phyloP scores from a whole-genome alignment of 257 asterid genomes.

The Nicotiana tomentosiformis region DNA sequence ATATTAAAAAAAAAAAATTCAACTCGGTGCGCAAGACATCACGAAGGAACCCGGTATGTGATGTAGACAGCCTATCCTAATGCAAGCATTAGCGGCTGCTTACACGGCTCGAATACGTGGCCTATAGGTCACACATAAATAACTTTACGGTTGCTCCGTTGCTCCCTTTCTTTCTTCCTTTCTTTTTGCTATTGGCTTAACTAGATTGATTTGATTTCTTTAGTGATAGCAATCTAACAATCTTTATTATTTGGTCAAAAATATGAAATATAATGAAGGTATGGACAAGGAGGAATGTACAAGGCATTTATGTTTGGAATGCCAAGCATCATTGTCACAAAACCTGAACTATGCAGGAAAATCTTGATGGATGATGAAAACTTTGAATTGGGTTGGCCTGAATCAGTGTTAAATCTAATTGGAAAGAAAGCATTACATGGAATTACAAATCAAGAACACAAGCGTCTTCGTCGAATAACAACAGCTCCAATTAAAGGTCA shows the following conservation, averaged over 20 bases:
- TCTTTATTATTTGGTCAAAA: background rate
- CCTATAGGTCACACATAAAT: too few relatives aligned
- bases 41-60: too few relatives aligned
- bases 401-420: constrained; percentile 7
- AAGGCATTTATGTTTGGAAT: constrained; percentile 10
- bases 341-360: constrained; percentile 9
- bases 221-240: background rate
- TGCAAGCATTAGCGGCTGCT: too few relatives aligned
- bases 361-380: constrained; percentile 15
- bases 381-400: constrained; percentile 10
- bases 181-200: background rate
- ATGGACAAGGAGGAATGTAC: constrained; percentile 10
- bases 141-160: too few relatives aligned
- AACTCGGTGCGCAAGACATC: too few relatives aligned
- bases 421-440: constrained; percentile 16
- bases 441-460: constrained; percentile 9
- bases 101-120: too few relatives aligned
- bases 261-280: background rate
- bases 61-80: too few relatives aligned
- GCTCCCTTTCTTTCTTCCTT: too few relatives aligned
- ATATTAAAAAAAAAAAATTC: too few relatives aligned
- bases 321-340: constrained; percentile 15
- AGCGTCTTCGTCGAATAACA: constrained; percentile 11
- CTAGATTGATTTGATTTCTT: background rate
- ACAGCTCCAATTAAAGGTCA: constrained; percentile 7